Evolutionary conservation across 495 filamentous ascomycete genomes (phyloP).

Genomic region (Aspergillus funiculosus): DNA sequence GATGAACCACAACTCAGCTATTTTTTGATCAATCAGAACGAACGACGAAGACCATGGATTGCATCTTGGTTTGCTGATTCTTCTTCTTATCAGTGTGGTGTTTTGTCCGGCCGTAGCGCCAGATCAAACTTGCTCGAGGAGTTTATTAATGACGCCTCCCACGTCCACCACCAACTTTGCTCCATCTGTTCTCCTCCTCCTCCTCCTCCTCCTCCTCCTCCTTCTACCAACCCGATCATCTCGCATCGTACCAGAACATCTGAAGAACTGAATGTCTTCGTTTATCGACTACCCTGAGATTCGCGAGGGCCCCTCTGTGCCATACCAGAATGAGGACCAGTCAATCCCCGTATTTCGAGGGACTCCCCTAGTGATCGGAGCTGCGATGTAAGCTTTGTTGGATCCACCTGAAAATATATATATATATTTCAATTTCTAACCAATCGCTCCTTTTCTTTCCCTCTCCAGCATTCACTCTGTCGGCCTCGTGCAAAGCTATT

Average conservation of each 20-base stretch:
- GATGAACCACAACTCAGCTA: no score
- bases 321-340: conserved; percentile 45
- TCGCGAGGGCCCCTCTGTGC: conserved; percentile 38
- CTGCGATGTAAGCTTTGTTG: conserved; percentile 39
- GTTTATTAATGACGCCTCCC: no score
- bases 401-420: neutral
- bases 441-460: neutral
- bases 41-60: no score
- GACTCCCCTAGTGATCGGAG: conserved; percentile 43
- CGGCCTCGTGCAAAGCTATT: conserved; percentile 48
- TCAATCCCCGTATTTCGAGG: conserved; percentile 52
- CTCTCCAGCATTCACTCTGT: conserved; percentile 48
- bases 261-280: conserved; percentile 12
- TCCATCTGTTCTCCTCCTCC: no score
- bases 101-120: no score
- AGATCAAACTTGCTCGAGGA: no score
- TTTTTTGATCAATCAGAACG: no score
- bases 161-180: no score
- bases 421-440: neutral
- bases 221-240: neutral
- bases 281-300: conserved; percentile 43
- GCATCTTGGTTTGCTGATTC: no score
- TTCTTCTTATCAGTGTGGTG: no score
- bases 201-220: neutral
- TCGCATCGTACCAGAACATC: conserved; percentile 21